Evolutionary conservation across 352 stramenopile species (phyloP).

Genomic region (Pythium brassicae): DNA sequence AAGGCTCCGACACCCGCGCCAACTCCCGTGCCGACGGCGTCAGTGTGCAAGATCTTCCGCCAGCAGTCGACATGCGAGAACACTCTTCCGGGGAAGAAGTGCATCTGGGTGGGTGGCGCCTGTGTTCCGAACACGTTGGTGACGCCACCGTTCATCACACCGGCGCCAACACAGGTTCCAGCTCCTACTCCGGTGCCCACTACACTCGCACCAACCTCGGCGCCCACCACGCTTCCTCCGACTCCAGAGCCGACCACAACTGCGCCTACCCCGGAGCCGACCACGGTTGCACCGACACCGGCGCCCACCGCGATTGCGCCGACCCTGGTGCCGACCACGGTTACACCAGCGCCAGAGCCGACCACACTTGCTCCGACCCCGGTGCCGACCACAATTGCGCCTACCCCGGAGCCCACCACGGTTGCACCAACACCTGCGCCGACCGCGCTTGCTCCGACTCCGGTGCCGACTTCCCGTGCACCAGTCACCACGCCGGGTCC

Average conservation of each 20-base stretch:
- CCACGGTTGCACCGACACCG: background rate
- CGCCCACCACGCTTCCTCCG: background rate
- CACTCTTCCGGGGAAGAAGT: slow-evolving; percentile 22
- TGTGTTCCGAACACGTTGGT: slow-evolving; percentile 16
- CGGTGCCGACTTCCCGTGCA: background rate
- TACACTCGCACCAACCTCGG: background rate
- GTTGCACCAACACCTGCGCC: background rate
- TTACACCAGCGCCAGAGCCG: background rate
- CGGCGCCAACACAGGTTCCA: background rate
- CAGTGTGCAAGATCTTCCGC: slow-evolving; percentile 24
- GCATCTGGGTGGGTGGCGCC: slow-evolving; percentile 15
- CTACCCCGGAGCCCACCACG: background rate
- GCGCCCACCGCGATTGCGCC: background rate
- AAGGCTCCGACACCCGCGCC: slow-evolving; percentile 13
- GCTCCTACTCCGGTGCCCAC: slow-evolving; percentile 1
- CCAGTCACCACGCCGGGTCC: background rate
- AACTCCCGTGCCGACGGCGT: slow-evolving; percentile 20
- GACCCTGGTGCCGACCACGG: background rate
- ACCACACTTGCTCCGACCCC: background rate
- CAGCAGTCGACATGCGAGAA: slow-evolving; percentile 24
- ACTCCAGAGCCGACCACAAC: background rate
- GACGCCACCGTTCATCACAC: background rate
- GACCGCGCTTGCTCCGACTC: too few species aligned
- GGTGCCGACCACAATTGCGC: too few species aligned
- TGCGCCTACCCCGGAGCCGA: background rate